Evolutionary conservation across 2,329 filamentous ascomycete genomes (phyloP).

Genomic region (Stachybotrys elegans): DNA sequence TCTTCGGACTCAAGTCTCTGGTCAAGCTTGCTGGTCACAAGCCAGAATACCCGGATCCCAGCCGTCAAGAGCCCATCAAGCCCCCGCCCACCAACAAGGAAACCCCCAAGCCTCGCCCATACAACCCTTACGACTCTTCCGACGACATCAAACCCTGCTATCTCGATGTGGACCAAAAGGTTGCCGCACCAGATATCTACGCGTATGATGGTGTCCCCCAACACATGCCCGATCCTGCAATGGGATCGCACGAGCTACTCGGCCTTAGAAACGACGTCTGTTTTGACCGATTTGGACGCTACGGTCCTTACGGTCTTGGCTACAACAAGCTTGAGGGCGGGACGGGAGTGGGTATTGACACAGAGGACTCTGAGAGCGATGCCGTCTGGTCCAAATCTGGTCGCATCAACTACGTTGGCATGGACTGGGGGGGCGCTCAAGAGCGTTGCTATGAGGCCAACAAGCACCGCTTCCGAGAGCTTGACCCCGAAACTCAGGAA

Average conservation of each 20-base stretch:
- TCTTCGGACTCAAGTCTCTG: constrained; percentile 69
- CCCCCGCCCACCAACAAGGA: constrained; percentile 25
- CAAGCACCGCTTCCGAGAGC: constrained; percentile 50
- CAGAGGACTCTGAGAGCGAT: constrained; percentile 63
- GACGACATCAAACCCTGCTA: constrained; percentile 56
- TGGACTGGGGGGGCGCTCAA: constrained; percentile 54
- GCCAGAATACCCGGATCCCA: constrained; percentile 65
- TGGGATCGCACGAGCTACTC: constrained; percentile 72
- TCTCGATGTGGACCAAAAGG: constrained; percentile 53
- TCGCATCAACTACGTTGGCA: constrained; percentile 49
- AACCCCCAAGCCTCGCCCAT: constrained; percentile 45
- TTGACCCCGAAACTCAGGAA: constrained; percentile 33
- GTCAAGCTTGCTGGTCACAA: constrained; percentile 58
- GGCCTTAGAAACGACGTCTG: constrained; percentile 75
- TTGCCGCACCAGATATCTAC: constrained; percentile 58
- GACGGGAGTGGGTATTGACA: constrained; percentile 64
- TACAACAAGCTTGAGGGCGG: constrained; percentile 72
- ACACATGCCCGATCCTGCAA: constrained; percentile 70
- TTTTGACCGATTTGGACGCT: constrained; percentile 80
- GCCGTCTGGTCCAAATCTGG: constrained; percentile 50
- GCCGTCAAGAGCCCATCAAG: constrained; percentile 25
- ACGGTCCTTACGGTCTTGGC: constrained; percentile 83
- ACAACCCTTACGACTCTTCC: constrained; percentile 64
- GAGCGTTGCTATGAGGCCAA: constrained; percentile 54
- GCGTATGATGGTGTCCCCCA: constrained; percentile 67